phyloP scores from a whole-genome alignment of 345 rosid species.

The Acer saccharum region DNA sequence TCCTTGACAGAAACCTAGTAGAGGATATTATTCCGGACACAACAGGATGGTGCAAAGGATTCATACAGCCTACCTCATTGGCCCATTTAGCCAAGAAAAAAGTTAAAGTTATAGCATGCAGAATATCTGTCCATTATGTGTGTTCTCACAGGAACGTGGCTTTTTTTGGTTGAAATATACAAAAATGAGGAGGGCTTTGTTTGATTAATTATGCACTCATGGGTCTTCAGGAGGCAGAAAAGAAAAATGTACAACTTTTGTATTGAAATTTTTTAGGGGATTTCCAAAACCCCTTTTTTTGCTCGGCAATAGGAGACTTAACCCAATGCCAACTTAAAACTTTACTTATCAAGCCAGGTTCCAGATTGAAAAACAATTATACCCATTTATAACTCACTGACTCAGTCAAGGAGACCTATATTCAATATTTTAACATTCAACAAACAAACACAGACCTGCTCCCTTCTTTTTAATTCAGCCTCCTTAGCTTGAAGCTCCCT shows the following conservation, averaged over 20 bases:
- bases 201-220: background rate
- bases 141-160: background rate
- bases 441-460: conserved; percentile 59
- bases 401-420: background rate
- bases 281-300: background rate
- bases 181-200: no score
- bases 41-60: background rate
- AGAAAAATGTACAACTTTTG: background rate
- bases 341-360: background rate
- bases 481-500: conserved; percentile 98
- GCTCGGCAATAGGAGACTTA: background rate
- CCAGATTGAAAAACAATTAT: conserved; percentile 1
- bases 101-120: background rate
- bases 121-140: background rate
- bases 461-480: conserved; percentile 82
- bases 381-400: background rate
- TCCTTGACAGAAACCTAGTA: background rate
- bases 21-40: background rate
- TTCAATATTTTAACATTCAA: conserved; percentile 4
- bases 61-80: background rate
- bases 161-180: no score
- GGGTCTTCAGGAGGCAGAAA: background rate
- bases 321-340: background rate
- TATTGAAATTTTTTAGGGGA: background rate
- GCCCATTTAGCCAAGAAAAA: no score